phyloP scores from a whole-genome alignment of 2,329 filamentous ascomycete genomes.

The Aureobasidium subglaciale region DNA sequence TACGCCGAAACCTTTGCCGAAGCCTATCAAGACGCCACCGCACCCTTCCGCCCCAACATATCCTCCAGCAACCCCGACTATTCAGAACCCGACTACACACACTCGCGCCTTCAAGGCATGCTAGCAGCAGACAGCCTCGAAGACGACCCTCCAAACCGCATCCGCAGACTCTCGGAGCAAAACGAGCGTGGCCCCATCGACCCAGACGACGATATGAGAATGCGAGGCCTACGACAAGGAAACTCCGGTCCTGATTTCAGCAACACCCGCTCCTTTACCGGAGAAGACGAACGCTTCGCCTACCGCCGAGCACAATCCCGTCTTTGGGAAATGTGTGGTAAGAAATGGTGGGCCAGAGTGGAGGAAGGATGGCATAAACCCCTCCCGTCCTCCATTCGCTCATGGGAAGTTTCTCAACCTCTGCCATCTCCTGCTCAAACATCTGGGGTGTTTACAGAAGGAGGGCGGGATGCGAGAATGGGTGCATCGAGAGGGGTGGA shows the following conservation, averaged over 20 bases:
- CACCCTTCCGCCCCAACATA: conserved; percentile 73
- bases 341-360: conserved; percentile 60
- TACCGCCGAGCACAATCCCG: conserved; percentile 69
- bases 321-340: conserved; percentile 76
- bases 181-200: conserved; percentile 15
- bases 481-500: conserved; percentile 20
- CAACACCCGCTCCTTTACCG: conserved; percentile 62
- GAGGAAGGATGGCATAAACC: conserved; percentile 63
- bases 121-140: conserved; percentile 41
- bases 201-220: conserved; percentile 18
- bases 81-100: conserved; percentile 31
- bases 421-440: conserved; percentile 2
- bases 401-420: conserved; percentile 52
- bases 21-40: conserved; percentile 69
- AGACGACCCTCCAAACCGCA: conserved; percentile 41
- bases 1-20: conserved; percentile 63
- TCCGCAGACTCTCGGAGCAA: conserved; percentile 23
- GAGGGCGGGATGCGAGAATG: conserved; percentile 7
- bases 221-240: conserved; percentile 2
- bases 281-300: conserved; percentile 75
- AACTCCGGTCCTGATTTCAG: conserved; percentile 51
- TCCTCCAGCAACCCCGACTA: conserved; percentile 50
- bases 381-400: conserved; percentile 53
- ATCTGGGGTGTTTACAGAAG: neutral
- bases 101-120: conserved; percentile 29